These are phyloP conservation scores for Carallia brachiata DNA, from an alignment of 345 rosid species.

Conservation along the genomic window DNA sequence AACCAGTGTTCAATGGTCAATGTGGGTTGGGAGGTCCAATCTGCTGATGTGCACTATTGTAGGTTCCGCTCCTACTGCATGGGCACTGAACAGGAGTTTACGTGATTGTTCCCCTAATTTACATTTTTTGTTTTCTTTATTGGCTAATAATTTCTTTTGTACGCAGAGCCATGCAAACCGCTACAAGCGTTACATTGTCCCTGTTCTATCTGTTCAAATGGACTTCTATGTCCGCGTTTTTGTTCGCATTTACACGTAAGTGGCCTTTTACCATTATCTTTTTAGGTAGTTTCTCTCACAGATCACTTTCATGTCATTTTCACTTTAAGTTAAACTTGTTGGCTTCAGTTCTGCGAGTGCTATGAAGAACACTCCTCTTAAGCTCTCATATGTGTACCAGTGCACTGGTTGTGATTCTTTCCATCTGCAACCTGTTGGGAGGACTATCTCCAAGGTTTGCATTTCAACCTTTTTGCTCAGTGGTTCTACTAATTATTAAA, in stretches of 20 bases:
- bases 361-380: constrained; percentile 97
- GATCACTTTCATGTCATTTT: constrained; percentile 6
- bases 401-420: constrained; percentile 97
- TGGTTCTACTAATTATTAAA: neutral
- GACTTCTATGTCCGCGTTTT: constrained; percentile 94
- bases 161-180: constrained; percentile 98
- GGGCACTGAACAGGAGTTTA: too few species aligned
- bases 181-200: constrained; percentile 94
- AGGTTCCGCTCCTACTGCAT: too few species aligned
- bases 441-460: constrained; percentile 81
- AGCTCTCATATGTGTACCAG: constrained; percentile 95
- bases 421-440: constrained; percentile 91
- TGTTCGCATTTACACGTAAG: constrained; percentile 91
- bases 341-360: constrained; percentile 91
- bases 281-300: neutral
- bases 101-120: too few species aligned
- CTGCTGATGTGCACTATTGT: too few species aligned
- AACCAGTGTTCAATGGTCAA: too few species aligned
- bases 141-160: constrained; percentile 9
- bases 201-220: constrained; percentile 92
- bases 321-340: constrained; percentile 20
- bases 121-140: neutral
- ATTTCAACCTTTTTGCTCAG: neutral
- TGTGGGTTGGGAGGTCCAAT: too few species aligned
- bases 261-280: constrained; percentile 20